Conservation (phyloP, 1,139 yeast genomes). For the Insectozyma bohioensis region DNA sequence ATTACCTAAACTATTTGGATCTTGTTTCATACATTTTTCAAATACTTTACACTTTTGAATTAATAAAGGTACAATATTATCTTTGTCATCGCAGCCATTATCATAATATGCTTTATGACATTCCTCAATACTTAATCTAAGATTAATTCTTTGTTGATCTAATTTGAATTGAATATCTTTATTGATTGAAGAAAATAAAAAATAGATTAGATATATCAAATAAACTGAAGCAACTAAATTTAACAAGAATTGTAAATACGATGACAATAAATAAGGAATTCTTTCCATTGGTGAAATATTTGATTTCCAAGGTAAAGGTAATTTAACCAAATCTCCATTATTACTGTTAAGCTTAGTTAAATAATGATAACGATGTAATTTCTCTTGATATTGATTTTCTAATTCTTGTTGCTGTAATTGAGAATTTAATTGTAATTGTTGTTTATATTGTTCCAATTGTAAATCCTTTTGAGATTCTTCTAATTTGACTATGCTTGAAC, state of each 20-base stretch:
- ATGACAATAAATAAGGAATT: constrained; percentile 53
- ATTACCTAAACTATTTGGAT: constrained; percentile 43
- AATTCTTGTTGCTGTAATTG: constrained; percentile 4
- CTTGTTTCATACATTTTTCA: constrained; percentile 62
- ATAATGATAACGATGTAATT: constrained; percentile 2
- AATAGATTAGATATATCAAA: constrained; percentile 40
- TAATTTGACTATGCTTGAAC: not conserved
- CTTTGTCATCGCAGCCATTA: constrained; percentile 56
- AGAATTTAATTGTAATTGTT: constrained; percentile 5
- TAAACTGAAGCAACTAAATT: constrained; percentile 47
- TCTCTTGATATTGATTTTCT: constrained; percentile 1
- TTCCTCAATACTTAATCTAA: constrained; percentile 41
- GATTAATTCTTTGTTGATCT: constrained; percentile 35
- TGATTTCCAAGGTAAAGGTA: constrained; percentile 54
- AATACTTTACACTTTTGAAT: constrained; percentile 57
- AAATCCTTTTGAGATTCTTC: constrained; percentile 1
- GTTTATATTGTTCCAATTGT: constrained; percentile 6
- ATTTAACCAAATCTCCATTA: constrained; percentile 4
- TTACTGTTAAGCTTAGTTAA: no score
- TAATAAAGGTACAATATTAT: constrained; percentile 57
- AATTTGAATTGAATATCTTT: constrained; percentile 53
- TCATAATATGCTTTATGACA: constrained; percentile 53
- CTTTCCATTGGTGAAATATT: constrained; percentile 37
- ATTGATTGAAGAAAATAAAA: constrained; percentile 46
- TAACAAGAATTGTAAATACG: constrained; percentile 54